Conservation (phyloP, 139 green algal genomes). For the Chlorella sp. region DNA sequence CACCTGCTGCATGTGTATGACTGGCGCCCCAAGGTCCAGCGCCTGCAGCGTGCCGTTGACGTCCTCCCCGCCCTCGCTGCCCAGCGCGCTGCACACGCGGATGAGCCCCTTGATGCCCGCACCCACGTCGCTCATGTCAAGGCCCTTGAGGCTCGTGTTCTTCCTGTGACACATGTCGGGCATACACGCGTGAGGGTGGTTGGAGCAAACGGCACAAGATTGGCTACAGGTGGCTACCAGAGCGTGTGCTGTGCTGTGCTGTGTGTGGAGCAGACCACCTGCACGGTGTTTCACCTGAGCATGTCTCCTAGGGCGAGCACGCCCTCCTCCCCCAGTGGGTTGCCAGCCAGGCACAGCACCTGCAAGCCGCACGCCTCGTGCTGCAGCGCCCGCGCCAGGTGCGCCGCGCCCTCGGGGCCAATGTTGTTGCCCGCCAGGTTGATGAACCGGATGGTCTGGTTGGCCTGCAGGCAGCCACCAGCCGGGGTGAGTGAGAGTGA, state of each 20-base stretch:
- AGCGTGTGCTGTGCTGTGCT: too few relatives aligned
- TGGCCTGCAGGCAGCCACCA: constrained; percentile 25
- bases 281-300: constrained; percentile 31
- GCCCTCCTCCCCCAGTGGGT: constrained; percentile 43
- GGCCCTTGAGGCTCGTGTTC: constrained; percentile 24
- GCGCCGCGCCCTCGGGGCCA: constrained; percentile 13
- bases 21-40: constrained; percentile 4
- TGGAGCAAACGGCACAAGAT: too few relatives aligned
- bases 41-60: constrained; percentile 12
- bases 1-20: constrained; percentile 12
- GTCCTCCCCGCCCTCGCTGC: not conserved
- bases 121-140: constrained; percentile 36
- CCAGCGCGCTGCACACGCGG: constrained; percentile 20
- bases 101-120: constrained; percentile 37
- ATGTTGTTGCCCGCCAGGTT: constrained; percentile 43
- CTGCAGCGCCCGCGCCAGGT: constrained; percentile 18
- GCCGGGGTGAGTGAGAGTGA: not conserved
- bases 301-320: constrained; percentile 26
- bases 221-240: too few relatives aligned
- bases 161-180: not conserved
- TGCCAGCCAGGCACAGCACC: constrained; percentile 31
- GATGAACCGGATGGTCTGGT: constrained; percentile 18
- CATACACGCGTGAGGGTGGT: too few relatives aligned
- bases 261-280: too few relatives aligned
- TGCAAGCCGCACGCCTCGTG: constrained; percentile 11